phyloP scores from a whole-genome alignment of 2,329 filamentous ascomycete genomes.

The Sporothrix curviconia region DNA sequence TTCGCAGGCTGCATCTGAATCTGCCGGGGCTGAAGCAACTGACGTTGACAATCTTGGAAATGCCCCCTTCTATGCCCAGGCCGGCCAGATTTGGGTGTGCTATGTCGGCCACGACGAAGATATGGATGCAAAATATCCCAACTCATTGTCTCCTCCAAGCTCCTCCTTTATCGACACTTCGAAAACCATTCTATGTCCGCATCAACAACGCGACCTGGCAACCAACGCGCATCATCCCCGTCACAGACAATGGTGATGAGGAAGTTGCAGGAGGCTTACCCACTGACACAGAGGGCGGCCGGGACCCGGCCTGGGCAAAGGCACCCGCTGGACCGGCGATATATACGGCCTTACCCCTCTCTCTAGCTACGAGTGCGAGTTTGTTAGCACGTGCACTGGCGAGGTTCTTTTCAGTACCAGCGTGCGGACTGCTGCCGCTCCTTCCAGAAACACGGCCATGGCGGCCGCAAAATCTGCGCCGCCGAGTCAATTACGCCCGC shows the following conservation, averaged over 20 bases:
- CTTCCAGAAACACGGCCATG: conserved; percentile 33
- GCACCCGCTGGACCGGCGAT: conserved; percentile 61
- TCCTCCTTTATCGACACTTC: conserved; percentile 54
- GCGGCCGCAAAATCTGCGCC: conserved; percentile 25
- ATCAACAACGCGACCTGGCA: conserved; percentile 77
- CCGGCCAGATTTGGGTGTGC: conserved; percentile 72
- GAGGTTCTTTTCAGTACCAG: conserved; percentile 64
- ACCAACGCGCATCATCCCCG: conserved; percentile 61
- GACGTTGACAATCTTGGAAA: conserved; percentile 72
- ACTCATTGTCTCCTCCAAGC: conserved; percentile 17
- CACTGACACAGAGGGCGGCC: conserved; percentile 4
- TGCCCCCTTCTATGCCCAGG: conserved; percentile 63
- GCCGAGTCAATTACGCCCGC: conserved; percentile 52
- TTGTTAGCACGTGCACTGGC: conserved; percentile 61
- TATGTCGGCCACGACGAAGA: conserved; percentile 63
- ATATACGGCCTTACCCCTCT: conserved; percentile 64
- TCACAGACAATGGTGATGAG: conserved; percentile 25
- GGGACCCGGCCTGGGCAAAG: conserved; percentile 23
- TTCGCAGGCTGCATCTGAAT: conserved; percentile 68
- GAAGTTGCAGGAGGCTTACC: conserved; percentile 1
- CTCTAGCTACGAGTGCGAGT: conserved; percentile 73
- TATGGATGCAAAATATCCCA: conserved; percentile 23
- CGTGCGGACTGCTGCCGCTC: conserved; percentile 57
- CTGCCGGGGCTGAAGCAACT: conserved; percentile 65
- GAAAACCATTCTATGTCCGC: conserved; percentile 71